Evolutionary conservation across 2,329 filamentous ascomycete genomes (phyloP).

Genomic region (Pseudopyrenochaeta lycopersici): DNA sequence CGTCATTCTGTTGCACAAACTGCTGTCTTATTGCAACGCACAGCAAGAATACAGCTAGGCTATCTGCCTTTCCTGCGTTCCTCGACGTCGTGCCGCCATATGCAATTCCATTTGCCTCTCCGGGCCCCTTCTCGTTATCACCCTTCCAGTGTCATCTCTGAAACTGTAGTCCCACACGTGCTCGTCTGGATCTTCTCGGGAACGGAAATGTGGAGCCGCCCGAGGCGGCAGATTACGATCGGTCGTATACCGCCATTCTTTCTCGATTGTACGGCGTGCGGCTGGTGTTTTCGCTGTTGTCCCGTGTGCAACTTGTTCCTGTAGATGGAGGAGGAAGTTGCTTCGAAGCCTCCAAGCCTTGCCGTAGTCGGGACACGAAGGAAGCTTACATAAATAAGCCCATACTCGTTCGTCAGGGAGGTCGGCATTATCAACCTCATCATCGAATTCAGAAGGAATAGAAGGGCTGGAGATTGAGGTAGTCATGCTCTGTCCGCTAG

Average conservation of each 20-base stretch:
- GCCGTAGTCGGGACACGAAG: conserved; percentile 21
- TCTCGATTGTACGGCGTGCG: conserved; percentile 29
- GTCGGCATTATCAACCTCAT: neutral
- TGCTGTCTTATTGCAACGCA: neutral
- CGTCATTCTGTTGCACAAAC: conserved; percentile 5
- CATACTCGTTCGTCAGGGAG: neutral
- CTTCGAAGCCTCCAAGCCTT: conserved; percentile 23
- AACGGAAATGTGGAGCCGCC: conserved; percentile 32
- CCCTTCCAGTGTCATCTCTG: conserved; percentile 33
- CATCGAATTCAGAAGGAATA: conserved; percentile 1
- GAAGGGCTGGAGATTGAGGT: neutral
- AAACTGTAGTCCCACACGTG: conserved; percentile 35
- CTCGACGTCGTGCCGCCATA: conserved; percentile 18
- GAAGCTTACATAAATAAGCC: conserved; percentile 6
- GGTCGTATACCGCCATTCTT: conserved; percentile 37
- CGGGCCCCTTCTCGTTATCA: conserved; percentile 21
- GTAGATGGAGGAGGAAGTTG: conserved; percentile 23
- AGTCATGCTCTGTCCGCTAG: too few relatives aligned
- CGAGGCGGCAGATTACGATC: conserved; percentile 35
- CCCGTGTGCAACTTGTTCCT: conserved; percentile 19
- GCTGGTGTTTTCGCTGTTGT: conserved; percentile 17
- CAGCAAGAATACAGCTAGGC: conserved; percentile 9
- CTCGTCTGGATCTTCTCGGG: conserved; percentile 36
- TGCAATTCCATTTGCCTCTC: conserved; percentile 25
- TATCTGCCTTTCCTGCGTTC: conserved; percentile 16